These are phyloP conservation scores for Mortierella antarctica DNA, from an alignment of 192 early-diverging fungal genomes.

Conservation along the genomic window DNA sequence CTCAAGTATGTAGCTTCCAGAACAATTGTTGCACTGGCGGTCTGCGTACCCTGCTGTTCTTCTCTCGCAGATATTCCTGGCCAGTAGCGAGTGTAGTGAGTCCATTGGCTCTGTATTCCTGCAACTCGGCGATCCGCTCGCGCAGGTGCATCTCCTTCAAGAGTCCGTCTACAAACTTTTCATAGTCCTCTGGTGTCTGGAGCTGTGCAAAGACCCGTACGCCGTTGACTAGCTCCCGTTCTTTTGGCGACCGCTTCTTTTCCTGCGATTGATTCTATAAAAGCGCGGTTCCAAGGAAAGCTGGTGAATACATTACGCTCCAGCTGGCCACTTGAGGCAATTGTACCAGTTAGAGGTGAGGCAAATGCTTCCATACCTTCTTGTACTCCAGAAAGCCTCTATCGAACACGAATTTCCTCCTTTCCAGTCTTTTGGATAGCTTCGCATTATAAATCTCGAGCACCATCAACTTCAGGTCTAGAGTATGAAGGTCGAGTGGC, in stretches of 20 bases:
- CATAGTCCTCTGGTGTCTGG: conserved; percentile 85
- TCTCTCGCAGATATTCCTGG: conserved; percentile 79
- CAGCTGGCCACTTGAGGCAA: no score
- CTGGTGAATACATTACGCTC: background rate
- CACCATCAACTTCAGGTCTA: conserved; percentile 90
- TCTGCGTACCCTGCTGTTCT: conserved; percentile 58
- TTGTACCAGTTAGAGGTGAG: background rate
- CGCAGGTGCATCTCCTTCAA: conserved; percentile 81
- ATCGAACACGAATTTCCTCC: conserved; percentile 93
- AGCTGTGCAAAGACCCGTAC: conserved; percentile 90
- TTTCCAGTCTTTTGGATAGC: conserved; percentile 82
- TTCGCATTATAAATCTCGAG: conserved; percentile 94
- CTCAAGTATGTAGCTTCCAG: background rate
- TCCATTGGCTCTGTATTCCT: conserved; percentile 93
- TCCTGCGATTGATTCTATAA: conserved; percentile 73
- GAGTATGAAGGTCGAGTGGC: no score
- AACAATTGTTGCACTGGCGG: background rate
- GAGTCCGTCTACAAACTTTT: conserved; percentile 79
- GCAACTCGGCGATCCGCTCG: conserved; percentile 84
- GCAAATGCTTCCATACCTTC: conserved; percentile 57
- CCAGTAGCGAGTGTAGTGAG: conserved; percentile 79
- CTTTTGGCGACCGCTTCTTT: conserved; percentile 87
- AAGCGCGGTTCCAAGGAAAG: background rate
- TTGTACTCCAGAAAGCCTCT: conserved; percentile 88
- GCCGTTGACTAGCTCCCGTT: conserved; percentile 84